Conservation (phyloP, 2,329 filamentous ascomycete species). For the Alternaria tenuissima region DNA sequence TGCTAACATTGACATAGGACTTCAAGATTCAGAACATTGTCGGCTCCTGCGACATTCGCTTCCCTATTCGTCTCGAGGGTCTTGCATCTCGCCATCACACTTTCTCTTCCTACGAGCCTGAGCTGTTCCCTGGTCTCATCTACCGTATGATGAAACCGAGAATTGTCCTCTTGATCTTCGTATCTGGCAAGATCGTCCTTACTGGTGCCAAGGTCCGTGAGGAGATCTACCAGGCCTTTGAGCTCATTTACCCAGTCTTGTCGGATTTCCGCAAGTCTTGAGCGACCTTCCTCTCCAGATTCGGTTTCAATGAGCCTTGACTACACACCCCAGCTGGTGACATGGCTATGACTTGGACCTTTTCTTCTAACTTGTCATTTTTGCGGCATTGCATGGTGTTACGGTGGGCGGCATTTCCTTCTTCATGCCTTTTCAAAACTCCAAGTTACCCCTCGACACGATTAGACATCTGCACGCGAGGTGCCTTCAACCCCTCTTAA, state of each 20-base stretch:
- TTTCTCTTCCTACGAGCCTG: constrained; percentile 93
- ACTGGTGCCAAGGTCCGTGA: constrained; percentile 98
- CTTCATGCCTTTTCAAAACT: constrained; percentile 36
- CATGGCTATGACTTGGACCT: constrained; percentile 22
- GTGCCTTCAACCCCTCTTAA: constrained; percentile 40
- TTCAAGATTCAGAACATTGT: constrained; percentile 99
- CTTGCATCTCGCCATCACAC: constrained; percentile 97
- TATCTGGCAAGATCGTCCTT: constrained; percentile 96
- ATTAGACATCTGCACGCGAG: constrained; percentile 45
- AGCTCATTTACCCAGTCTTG: constrained; percentile 42
- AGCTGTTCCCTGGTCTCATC: constrained; percentile 98
- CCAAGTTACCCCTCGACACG: constrained; percentile 36
- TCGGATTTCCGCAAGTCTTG: constrained; percentile 70
- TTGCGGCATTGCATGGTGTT: constrained; percentile 54
- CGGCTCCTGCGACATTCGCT: constrained; percentile 98
- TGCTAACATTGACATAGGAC: constrained; percentile 59
- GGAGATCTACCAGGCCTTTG: constrained; percentile 72
- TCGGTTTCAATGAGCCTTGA: constrained; percentile 14
- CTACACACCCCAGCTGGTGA: constrained; percentile 8
- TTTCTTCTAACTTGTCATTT: constrained; percentile 28
- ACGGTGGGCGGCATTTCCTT: constrained; percentile 36
- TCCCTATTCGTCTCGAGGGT: constrained; percentile 96
- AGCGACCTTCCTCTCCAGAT: constrained; percentile 25
- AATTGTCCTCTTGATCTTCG: constrained; percentile 97
- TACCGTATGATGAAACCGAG: constrained; percentile 99